Evolutionary conservation across 257 asterid species (phyloP).

Genomic region (Forsythia suspensa): DNA sequence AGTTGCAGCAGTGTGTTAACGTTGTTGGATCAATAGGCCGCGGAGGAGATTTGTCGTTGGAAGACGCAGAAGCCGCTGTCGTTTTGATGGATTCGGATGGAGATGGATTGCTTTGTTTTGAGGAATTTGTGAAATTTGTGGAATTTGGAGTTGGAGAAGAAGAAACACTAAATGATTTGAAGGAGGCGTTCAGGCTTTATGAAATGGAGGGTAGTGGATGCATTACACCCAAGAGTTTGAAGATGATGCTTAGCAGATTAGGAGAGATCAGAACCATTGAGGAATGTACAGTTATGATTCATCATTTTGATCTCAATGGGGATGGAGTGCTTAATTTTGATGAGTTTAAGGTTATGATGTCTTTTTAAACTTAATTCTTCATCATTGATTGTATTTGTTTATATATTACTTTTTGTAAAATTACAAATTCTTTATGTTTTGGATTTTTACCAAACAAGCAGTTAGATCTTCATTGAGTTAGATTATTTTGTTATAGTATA

Average conservation of each 20-base stretch:
- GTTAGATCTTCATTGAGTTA: too few relatives aligned
- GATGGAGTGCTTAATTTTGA: slow-evolving; percentile 64
- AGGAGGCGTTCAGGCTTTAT: slow-evolving; percentile 62
- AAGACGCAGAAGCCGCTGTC: slow-evolving; percentile 45
- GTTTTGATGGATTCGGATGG: slow-evolving; percentile 41
- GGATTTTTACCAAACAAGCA: too few relatives aligned
- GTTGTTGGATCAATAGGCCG: slow-evolving; percentile 25
- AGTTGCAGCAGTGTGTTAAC: slow-evolving; percentile 39
- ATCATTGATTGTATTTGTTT: too few relatives aligned
- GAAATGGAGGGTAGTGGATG: slow-evolving; percentile 51
- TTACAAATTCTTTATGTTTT: too few relatives aligned
- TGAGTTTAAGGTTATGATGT: slow-evolving; percentile 75
- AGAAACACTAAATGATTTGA: slow-evolving; percentile 46
- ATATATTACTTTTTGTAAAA: too few relatives aligned
- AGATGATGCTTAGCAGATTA: slow-evolving; percentile 52
- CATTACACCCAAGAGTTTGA: slow-evolving; percentile 63
- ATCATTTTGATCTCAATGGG: slow-evolving; percentile 56
- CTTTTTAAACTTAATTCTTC: slow-evolving; percentile 5
- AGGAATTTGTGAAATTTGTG: slow-evolving; percentile 51
- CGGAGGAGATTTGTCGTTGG: slow-evolving; percentile 29
- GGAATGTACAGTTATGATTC: slow-evolving; percentile 58
- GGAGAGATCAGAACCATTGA: slow-evolving; percentile 52
- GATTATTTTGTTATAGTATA: too few relatives aligned
- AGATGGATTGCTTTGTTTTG: slow-evolving; percentile 56
- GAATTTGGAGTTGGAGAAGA: slow-evolving; percentile 52